Base-by-base conservation (phyloP, 257 asterid genomes). In the Phtheirospermum japonicum region DNA sequence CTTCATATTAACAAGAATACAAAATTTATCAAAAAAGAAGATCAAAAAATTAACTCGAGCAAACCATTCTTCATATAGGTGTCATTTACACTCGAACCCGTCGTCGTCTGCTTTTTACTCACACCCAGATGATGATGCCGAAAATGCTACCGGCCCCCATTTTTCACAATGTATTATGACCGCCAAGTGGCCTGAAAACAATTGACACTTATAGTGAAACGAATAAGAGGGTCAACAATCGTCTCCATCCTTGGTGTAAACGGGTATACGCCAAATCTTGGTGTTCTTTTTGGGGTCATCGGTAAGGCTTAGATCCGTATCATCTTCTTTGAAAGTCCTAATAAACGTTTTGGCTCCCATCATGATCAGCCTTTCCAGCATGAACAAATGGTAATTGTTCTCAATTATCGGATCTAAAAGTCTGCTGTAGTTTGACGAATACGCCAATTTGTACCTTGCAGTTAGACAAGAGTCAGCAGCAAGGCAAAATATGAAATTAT, bases 231-330 rank as follows among this genome's bases (percentile, higher is more conserved):
- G 42, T 80, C 73, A 93, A 78, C 97, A 89, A 49, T 80, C 81
- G 9, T 71, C 74, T 9, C 70, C 50, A 17, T 89, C 95, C 72
- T 72, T 76, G 20, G 95, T 71, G 70, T 80, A 75, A 72, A 92
- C 87, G 32, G 97, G 96, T 53, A 80, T 72, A 48, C 89, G 83
- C 97, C 97, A 93, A 37, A 45, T 59, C 76, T 89, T 93, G 39
- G 79, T 80, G 71, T 89, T 89, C 92, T 93, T 93, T 72, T 89
- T 89, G 30, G 97, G 92, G 75, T 93, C 97, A 53, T 93, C 95
- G 1, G 95, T 87, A 28, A 89, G 95, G 82, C 94, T 82, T 66
- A 83, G 87, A 78, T 82, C 95, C 0, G 68, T 63, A 37, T 79
- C 92, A 0, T 74, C 83, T 76, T 83, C 95, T 71, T 83, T 89